These are phyloP conservation scores for Auricularia sp. DNA, from an alignment of 768 basidiomycete species.

Conservation along the genomic window DNA sequence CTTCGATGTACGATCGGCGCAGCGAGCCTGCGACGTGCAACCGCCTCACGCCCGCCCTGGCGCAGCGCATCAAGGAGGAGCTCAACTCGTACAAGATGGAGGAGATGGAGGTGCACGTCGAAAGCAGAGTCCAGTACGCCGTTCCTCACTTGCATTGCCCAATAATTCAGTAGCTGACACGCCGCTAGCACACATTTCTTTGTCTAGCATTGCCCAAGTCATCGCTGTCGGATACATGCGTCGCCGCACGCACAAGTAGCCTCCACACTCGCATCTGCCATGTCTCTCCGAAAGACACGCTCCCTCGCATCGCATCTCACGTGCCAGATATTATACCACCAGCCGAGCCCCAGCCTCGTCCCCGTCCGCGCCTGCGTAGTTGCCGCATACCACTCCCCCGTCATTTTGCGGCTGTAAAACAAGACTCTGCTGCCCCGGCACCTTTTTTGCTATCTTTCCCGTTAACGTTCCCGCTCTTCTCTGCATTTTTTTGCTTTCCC, in stretches of 20 bases:
- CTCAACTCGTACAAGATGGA: conserved; percentile 99
- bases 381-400: background rate
- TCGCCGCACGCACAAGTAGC: background rate
- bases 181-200: conserved; percentile 72
- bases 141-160: conserved; percentile 3
- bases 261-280: background rate
- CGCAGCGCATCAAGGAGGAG: conserved; percentile 96
- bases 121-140: conserved; percentile 79
- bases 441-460: background rate
- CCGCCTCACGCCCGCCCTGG: conserved; percentile 84
- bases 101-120: conserved; percentile 97
- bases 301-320: background rate
- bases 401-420: conserved; percentile 2
- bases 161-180: conserved; percentile 3
- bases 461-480: background rate
- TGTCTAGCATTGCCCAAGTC: conserved; percentile 34
- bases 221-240: conserved; percentile 1
- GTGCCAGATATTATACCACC: background rate
- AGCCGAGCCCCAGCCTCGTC: background rate
- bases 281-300: background rate
- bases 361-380: background rate
- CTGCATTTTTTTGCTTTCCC: background rate
- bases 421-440: background rate
- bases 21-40: conserved; percentile 98
- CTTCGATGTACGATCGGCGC: conserved; percentile 83